Conservation (phyloP, 106 monocot genomes). For the Phalaenopsis equestris region DNA sequence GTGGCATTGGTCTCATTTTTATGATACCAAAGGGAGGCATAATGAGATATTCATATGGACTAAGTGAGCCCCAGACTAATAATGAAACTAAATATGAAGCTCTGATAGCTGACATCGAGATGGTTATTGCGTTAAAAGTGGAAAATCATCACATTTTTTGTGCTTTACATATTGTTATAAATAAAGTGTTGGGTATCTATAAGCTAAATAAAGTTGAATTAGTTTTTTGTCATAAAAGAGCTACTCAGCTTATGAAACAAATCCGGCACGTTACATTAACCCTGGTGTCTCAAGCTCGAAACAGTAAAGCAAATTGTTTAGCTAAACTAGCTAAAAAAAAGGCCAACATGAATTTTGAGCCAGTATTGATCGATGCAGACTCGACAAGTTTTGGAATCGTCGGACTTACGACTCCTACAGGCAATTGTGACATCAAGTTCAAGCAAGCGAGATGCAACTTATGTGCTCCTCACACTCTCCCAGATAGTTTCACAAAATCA, state of each 20-base stretch:
- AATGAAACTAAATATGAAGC: background rate
- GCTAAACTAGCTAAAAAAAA: background rate
- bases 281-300: background rate
- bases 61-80: background rate
- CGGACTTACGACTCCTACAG: background rate
- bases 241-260: background rate
- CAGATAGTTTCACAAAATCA: too few relatives aligned
- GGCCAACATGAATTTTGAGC: background rate
- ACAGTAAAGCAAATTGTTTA: background rate
- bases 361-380: background rate
- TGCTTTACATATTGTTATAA: background rate
- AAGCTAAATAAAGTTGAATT: too few relatives aligned
- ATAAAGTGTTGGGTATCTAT: background rate
- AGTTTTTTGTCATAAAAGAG: background rate
- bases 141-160: background rate
- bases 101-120: background rate
- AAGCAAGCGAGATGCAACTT: too few relatives aligned
- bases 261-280: background rate
- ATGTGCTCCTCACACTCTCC: too few relatives aligned
- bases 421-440: background rate
- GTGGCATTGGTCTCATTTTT: background rate
- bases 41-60: background rate
- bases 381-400: background rate
- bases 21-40: background rate
- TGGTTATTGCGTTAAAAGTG: background rate